A percentile compares a stretch with the other conserved stretches of the same genome.
Evolutionary conservation across 2,329 filamentous ascomycete species (phyloP).

Genomic region (Xylaria sp.): DNA sequence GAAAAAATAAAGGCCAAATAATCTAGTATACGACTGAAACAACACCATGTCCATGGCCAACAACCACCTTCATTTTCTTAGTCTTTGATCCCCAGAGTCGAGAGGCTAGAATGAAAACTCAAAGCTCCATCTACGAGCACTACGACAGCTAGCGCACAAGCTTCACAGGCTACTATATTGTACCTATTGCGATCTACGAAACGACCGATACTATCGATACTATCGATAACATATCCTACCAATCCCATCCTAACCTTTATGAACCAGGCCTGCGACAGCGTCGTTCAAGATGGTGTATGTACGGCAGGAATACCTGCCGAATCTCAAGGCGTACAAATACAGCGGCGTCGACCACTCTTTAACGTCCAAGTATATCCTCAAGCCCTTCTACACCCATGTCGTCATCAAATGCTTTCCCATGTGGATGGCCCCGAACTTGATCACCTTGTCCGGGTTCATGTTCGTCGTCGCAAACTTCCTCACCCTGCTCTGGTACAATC

Average conservation of each 20-base stretch:
- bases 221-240: background rate
- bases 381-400: conserved; percentile 96
- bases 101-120: background rate
- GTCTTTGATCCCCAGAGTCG: background rate
- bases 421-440: conserved; percentile 90
- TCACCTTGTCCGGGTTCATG: conserved; percentile 88
- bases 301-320: conserved; percentile 86
- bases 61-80: background rate
- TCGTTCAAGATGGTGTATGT: conserved; percentile 86
- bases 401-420: conserved; percentile 96
- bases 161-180: too few relatives aligned
- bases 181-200: background rate
- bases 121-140: background rate
- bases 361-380: conserved; percentile 90
- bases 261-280: conserved; percentile 13
- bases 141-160: background rate
- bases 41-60: background rate
- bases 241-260: conserved; percentile 3
- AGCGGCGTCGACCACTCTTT: conserved; percentile 89
- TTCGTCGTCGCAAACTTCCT: conserved; percentile 91
- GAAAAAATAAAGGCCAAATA: conserved; percentile 32
- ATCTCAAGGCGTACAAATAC: conserved; percentile 96
- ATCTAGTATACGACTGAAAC: conserved; percentile 8
- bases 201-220: background rate
- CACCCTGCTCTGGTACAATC: conserved; percentile 95